Percentiles rank a stretch among this genome's conserved stretches.
These are phyloP conservation scores for Pyrenochaeta sp. DNA, from an alignment of 2,329 filamentous ascomycete species.

Conservation along the genomic window DNA sequence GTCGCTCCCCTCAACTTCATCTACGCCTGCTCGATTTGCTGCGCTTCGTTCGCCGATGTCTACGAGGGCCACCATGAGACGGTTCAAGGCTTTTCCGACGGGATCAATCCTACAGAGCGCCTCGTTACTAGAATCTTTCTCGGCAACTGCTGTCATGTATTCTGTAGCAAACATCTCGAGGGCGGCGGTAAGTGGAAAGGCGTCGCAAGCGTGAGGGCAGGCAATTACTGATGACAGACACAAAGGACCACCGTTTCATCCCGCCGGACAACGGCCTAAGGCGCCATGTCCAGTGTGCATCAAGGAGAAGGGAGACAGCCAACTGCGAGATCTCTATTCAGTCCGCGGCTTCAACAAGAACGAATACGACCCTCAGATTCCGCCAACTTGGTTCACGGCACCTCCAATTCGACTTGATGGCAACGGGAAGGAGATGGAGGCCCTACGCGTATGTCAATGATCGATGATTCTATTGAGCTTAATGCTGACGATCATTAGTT, in stretches of 20 bases:
- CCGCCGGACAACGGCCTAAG: constrained; percentile 49
- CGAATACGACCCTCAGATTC: constrained; percentile 55
- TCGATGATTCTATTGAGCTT: neutral
- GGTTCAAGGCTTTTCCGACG: constrained; percentile 49
- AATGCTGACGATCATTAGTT: constrained; percentile 50
- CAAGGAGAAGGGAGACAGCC: constrained; percentile 45
- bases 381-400: constrained; percentile 52
- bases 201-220: neutral
- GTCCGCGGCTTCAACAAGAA: constrained; percentile 55
- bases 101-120: constrained; percentile 47
- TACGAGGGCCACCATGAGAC: constrained; percentile 52
- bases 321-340: constrained; percentile 52
- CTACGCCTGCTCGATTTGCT: constrained; percentile 60
- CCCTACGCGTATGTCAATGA: constrained; percentile 48
- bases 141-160: constrained; percentile 58
- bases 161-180: constrained; percentile 58
- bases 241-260: constrained; percentile 57
- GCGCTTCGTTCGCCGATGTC: constrained; percentile 55
- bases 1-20: constrained; percentile 53
- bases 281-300: constrained; percentile 58
- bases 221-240: constrained; percentile 2
- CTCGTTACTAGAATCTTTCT: constrained; percentile 58
- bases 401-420: constrained; percentile 56
- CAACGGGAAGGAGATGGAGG: constrained; percentile 50
- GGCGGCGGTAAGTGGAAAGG: constrained; percentile 54